phyloP scores from a whole-genome alignment of 1,139 yeast genomes.

The Zygoascus sp. region DNA sequence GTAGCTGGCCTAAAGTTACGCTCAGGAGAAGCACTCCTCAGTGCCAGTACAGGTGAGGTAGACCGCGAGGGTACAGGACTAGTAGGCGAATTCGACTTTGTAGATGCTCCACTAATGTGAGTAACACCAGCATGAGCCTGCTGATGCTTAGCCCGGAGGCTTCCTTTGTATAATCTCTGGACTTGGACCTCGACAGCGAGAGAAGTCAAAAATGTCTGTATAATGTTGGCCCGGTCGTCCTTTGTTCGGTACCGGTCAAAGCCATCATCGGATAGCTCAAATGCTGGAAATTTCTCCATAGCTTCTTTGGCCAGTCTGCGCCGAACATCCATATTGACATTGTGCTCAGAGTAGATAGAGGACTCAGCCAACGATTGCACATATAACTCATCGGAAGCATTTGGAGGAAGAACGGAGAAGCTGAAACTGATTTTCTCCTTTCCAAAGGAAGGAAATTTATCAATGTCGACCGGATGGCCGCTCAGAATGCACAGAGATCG shows the following conservation, averaged over 20 bases:
- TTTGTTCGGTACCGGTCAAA: constrained; percentile 28
- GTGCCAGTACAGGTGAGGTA: neutral
- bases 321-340: constrained; percentile 35
- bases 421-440: constrained; percentile 31
- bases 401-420: constrained; percentile 45
- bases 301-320: constrained; percentile 37
- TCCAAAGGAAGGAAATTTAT: constrained; percentile 28
- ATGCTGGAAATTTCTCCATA: constrained; percentile 20
- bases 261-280: constrained; percentile 7
- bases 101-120: constrained; percentile 9
- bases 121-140: constrained; percentile 2
- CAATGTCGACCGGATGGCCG: constrained; percentile 40
- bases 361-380: constrained; percentile 40
- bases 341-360: constrained; percentile 54
- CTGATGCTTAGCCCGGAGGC: constrained; percentile 27
- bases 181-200: constrained; percentile 60
- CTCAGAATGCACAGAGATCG: constrained; percentile 54
- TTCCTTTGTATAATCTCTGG: constrained; percentile 51
- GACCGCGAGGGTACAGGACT: constrained; percentile 3
- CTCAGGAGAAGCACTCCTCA: constrained; percentile 8
- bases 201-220: constrained; percentile 44
- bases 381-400: constrained; percentile 43
- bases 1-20: neutral
- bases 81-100: neutral
- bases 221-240: constrained; percentile 45